Conservation (phyloP, 1,284 basidiomycete species). For the Ustilago tritici region DNA sequence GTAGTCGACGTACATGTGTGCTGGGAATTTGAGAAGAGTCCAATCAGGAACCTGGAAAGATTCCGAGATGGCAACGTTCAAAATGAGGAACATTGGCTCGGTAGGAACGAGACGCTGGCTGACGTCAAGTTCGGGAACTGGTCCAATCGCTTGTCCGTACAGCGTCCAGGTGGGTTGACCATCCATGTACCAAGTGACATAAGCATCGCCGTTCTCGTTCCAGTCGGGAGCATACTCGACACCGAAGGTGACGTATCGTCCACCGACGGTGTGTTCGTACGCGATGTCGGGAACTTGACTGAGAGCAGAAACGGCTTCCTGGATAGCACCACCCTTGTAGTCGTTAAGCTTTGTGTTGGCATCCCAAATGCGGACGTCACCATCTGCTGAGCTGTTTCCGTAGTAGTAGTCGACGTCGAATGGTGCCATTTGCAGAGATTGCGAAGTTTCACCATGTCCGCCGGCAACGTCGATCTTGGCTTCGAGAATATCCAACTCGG, state of each 20-base stretch:
- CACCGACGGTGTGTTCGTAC: conserved; percentile 44
- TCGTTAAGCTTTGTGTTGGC: conserved; percentile 55
- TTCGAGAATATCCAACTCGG: conserved; percentile 69
- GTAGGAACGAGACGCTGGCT: conserved; percentile 56
- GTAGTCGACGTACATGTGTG: conserved; percentile 71
- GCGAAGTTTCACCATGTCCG: conserved; percentile 61
- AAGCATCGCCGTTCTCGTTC: conserved; percentile 55
- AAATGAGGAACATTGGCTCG: conserved; percentile 64
- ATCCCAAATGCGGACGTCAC: conserved; percentile 56
- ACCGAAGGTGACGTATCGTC: conserved; percentile 60
- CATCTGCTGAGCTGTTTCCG: conserved; percentile 37
- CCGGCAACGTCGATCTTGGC: conserved; percentile 73
- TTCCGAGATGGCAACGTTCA: conserved; percentile 68
- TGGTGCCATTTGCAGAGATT: conserved; percentile 68
- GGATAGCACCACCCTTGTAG: conserved; percentile 66
- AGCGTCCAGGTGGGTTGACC: conserved; percentile 65
- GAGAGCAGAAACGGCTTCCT: conserved; percentile 67
- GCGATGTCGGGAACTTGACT: conserved; percentile 57
- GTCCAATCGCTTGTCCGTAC: conserved; percentile 43
- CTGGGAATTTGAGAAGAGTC: conserved; percentile 70
- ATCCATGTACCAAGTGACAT: conserved; percentile 66
- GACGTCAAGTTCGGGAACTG: conserved; percentile 54
- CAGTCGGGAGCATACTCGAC: conserved; percentile 68
- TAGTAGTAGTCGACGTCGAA: conserved; percentile 67
- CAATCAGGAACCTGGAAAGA: conserved; percentile 71